Conservation (phyloP, 2,329 filamentous ascomycete species). For the Xylaria sp. region DNA sequence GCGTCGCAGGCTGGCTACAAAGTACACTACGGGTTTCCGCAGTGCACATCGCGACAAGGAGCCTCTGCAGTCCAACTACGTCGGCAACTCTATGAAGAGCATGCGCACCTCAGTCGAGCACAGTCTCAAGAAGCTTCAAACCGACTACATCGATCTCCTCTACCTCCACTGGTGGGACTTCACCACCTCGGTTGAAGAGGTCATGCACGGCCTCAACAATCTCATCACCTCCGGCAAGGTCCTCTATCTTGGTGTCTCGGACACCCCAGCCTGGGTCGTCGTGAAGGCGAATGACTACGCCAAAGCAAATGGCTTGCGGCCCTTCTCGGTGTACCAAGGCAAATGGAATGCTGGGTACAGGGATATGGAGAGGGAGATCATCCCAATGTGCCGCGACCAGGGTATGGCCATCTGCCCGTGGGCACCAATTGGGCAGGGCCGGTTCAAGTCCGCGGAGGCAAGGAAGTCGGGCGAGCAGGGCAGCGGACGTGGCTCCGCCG, state of each 20-base stretch:
- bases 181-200: constrained; percentile 26
- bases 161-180: neutral
- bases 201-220: constrained; percentile 65
- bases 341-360: constrained; percentile 69
- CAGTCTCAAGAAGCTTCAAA: constrained; percentile 69
- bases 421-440: constrained; percentile 66
- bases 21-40: neutral
- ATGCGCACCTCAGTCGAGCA: constrained; percentile 65
- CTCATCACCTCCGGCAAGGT: constrained; percentile 66
- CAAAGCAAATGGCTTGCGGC: neutral
- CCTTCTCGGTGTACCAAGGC: constrained; percentile 75
- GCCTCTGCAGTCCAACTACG: too few species aligned
- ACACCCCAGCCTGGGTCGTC: constrained; percentile 77
- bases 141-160: constrained; percentile 74
- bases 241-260: constrained; percentile 53
- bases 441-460: constrained; percentile 54
- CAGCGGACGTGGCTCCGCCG: neutral
- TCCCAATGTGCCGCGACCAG: constrained; percentile 71
- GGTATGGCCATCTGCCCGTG: constrained; percentile 71
- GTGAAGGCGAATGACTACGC: constrained; percentile 38
- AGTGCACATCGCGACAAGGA: constrained; percentile 54
- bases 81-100: constrained; percentile 71
- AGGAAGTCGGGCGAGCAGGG: constrained; percentile 55
- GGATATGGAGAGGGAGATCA: constrained; percentile 76
- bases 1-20: neutral